A percentile compares a stretch with the other conserved stretches of the same genome.
Evolutionary conservation across 1,284 basidiomycete genomes (phyloP).

Genomic region (Fomitopsis palustris): DNA sequence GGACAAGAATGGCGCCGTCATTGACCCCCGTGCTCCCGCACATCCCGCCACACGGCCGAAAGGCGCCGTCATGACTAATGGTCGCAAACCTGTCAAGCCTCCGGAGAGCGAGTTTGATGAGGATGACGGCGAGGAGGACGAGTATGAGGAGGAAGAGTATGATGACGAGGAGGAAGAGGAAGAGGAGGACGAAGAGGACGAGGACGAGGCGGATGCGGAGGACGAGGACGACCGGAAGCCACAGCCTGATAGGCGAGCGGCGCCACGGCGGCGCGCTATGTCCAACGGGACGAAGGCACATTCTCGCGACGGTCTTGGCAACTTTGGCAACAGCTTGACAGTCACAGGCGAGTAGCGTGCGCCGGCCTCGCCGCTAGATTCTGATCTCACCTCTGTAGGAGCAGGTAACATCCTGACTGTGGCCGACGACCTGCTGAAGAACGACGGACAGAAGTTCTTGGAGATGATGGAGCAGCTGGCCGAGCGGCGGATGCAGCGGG

Average conservation of each 20-base stretch:
- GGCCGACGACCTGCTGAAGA: slow-evolving; percentile 96
- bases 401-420: slow-evolving; percentile 96
- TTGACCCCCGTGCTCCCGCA: slow-evolving; percentile 52
- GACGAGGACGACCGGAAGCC: slow-evolving; percentile 29
- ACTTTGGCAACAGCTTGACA: slow-evolving; percentile 30
- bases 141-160: slow-evolving; percentile 36
- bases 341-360: slow-evolving; percentile 28
- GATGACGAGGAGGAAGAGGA: slow-evolving; percentile 31
- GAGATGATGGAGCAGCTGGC: slow-evolving; percentile 99
- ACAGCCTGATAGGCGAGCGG: slow-evolving; percentile 20
- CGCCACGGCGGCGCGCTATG: slow-evolving; percentile 21
- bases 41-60: slow-evolving; percentile 37
- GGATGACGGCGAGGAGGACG: slow-evolving; percentile 38
- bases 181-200: slow-evolving; percentile 31
- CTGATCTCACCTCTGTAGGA: slow-evolving; percentile 21
- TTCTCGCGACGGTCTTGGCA: slow-evolving; percentile 22
- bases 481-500: slow-evolving; percentile 89
- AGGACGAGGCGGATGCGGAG: slow-evolving; percentile 28
- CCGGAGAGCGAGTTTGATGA: slow-evolving; percentile 64
- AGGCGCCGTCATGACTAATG: slow-evolving; percentile 40
- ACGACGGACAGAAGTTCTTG: slow-evolving; percentile 97
- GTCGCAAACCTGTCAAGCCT: slow-evolving; percentile 43
- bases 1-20: slow-evolving; percentile 85
- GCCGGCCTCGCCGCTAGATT: background rate
- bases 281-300: slow-evolving; percentile 22